Evolutionary conservation across 2,329 filamentous ascomycete genomes (phyloP), one percentile per base, ranked within the genome.

Genomic region (Boeremia exigua): DNA sequence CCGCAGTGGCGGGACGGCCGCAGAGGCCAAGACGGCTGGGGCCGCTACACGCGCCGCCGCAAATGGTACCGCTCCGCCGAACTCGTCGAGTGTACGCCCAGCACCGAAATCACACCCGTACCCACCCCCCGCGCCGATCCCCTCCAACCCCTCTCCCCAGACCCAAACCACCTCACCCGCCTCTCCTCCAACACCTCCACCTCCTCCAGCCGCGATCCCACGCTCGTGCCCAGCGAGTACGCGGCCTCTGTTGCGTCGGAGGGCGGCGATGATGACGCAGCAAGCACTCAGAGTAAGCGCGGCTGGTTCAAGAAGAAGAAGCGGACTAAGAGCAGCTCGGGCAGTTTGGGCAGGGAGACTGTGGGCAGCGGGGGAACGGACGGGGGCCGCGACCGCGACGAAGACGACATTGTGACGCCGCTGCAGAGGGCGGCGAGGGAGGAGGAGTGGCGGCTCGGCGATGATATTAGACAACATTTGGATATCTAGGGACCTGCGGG

Each of bases 31-130:
- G 95, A 99, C 67, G 91, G 93, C 48, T 99, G 95, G 95, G 91
- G 91, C 36, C 87, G 92, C 53, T 99, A 96, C 82, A 99, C 95
- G 0, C 86, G 95, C 12, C 86, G 95, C 19, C 82, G 95, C 59
- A 97, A 98, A 77, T 99, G 95, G 95, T 95, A 92, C 71, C 90
- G 95, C 34, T 95, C 98, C 71, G 95, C 95, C 9, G 95, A 99
- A 78, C 84, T 99, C 3, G 91, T 97, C 30, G 95, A 99, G 71
- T 79, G 88, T 60, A 72, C 77, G 36, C 69, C 79, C 17, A 73
- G 78, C 56, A 68, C 79, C 46, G 79, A 81, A 58, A 72, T 79
- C 28, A 77, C 79, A 44, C 69, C 78, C 12, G 68, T 78, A 53
- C 77, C 79, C 38, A 75, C 79, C 36, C 73, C 73, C 58, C 73